These are phyloP conservation scores for Casuarina glauca DNA, from an alignment of 306 rosid genomes.

Conservation along the genomic window DNA sequence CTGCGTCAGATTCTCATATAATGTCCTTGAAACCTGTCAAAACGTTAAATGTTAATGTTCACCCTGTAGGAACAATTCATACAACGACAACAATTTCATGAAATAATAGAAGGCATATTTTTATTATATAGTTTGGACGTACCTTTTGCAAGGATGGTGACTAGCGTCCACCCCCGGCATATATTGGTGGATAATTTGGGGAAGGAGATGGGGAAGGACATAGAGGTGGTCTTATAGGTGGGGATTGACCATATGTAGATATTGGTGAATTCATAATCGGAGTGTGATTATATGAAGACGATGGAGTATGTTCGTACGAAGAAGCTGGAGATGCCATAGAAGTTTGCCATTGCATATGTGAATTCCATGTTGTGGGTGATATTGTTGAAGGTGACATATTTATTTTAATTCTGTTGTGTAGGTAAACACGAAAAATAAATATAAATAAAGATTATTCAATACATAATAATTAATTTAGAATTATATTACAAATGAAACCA, in stretches of 20 bases:
- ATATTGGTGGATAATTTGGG: slow-evolving; percentile 27
- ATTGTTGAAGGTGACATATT: slow-evolving; percentile 46
- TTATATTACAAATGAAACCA: background rate
- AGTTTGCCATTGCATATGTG: slow-evolving; percentile 35
- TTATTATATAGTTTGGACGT: background rate
- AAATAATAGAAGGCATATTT: background rate
- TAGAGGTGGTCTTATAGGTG: slow-evolving; percentile 27
- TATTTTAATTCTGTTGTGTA: slow-evolving; percentile 53
- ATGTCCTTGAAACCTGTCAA: slow-evolving; percentile 32
- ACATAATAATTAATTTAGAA: background rate
- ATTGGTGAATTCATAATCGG: slow-evolving; percentile 27
- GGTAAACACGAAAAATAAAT: background rate
- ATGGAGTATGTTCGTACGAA: slow-evolving; percentile 25
- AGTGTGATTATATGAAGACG: slow-evolving; percentile 23
- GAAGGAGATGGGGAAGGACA: slow-evolving; percentile 31
- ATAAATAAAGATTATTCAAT: background rate
- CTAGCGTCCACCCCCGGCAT: background rate
- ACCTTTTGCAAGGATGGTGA: slow-evolving; percentile 32
- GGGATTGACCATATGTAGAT: slow-evolving; percentile 22
- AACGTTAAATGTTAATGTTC: background rate
- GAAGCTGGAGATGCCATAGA: slow-evolving; percentile 17
- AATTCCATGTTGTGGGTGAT: slow-evolving; percentile 34
- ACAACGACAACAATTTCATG: no score
- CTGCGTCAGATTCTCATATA: slow-evolving; percentile 26
- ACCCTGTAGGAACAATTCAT: background rate